Evolutionary conservation across 2,329 filamentous ascomycete species (phyloP), one percentile per base, ranked within the genome.

Genomic region (Penicillium sp.): DNA sequence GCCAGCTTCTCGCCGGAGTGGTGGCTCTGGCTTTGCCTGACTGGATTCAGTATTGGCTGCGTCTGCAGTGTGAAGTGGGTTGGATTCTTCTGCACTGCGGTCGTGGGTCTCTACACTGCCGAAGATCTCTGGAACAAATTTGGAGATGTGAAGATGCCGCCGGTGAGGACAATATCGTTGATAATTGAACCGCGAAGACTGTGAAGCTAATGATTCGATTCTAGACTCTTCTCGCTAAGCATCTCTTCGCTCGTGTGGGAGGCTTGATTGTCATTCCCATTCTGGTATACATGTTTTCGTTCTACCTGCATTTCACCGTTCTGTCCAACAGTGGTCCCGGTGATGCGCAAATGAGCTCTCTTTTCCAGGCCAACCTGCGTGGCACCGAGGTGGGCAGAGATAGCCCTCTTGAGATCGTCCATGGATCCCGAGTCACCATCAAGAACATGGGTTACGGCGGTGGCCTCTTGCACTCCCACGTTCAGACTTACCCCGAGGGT

Each of bases 371-470:
- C 53, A 99, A 99, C 75, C 85, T 99, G 40, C 89, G 88, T 72
- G 95, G 95, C 28, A 98, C 94, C 12, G 91, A 96, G 67, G 94
- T 99, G 65, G 94, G 94, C 74, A 93, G 92, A 78, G 91, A 97
- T 77, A 97, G 93, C 74, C 95, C 96, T 24, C 85, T 99, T 17
- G 95, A 99, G 75, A 84, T 99, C 67, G 94, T 93, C 5, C 84
- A 91, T 66, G 95, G 96, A 28, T 99, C 95, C 38, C 88, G 91
- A 62, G 91, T 90, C 9, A 99, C 95, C 0, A 83, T 99, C 68
- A 99, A 99, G 85, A 99, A 99, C 78, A 99, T 98, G 95, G 95
- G 95, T 35, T 99, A 99, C 72, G 95, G 95, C 63, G 95, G 95
- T 75, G 95, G 95, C 76, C 88, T 99, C 38, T 88, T 98, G 50